Percentiles rank a stretch among this genome's conserved stretches.
phyloP scores from a whole-genome alignment of 1,284 basidiomycete genomes.

The Trametes polyzona region DNA sequence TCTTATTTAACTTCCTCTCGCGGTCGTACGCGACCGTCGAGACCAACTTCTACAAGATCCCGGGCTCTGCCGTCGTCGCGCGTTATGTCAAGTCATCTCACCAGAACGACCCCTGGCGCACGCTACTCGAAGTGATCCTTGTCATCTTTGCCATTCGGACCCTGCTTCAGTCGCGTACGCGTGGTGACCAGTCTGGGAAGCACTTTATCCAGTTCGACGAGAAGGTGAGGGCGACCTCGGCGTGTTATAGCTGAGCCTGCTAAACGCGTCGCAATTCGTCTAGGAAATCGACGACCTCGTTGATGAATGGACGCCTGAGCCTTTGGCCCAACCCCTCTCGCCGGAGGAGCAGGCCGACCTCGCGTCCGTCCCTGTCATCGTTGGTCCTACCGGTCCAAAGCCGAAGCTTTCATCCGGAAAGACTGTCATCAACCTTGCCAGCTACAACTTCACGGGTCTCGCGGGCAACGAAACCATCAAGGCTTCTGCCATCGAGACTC shows the following conservation, averaged over 20 bases:
- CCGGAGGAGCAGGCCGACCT: conserved; percentile 72
- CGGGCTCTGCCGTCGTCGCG: conserved; percentile 88
- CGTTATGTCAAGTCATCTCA: conserved; percentile 92
- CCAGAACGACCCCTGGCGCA: conserved; percentile 91
- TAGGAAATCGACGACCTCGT: conserved; percentile 98
- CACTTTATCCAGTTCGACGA: conserved; percentile 91
- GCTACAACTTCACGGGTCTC: conserved; percentile 93
- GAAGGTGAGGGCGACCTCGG: conserved; percentile 58
- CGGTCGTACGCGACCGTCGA: conserved; percentile 58
- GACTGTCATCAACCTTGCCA: conserved; percentile 86
- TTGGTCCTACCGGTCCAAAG: conserved; percentile 83
- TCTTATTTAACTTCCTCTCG: conserved; percentile 63
- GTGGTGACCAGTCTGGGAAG: conserved; percentile 84
- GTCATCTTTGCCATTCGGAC: conserved; percentile 90
- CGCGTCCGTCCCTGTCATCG: conserved; percentile 75
- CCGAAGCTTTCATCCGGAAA: conserved; percentile 84
- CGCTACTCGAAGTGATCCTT: conserved; percentile 89
- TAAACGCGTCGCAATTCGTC: background rate
- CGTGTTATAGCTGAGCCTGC: background rate
- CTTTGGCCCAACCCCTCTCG: conserved; percentile 71
- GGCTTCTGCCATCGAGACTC: conserved; percentile 81
- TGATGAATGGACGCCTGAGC: conserved; percentile 92
- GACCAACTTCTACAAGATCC: conserved; percentile 72
- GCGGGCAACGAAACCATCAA: conserved; percentile 90
- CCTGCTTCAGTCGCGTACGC: conserved; percentile 86